Conservation (phyloP, 108 stramenopile genomes). For the Pseudonitzschia multistriata region DNA sequence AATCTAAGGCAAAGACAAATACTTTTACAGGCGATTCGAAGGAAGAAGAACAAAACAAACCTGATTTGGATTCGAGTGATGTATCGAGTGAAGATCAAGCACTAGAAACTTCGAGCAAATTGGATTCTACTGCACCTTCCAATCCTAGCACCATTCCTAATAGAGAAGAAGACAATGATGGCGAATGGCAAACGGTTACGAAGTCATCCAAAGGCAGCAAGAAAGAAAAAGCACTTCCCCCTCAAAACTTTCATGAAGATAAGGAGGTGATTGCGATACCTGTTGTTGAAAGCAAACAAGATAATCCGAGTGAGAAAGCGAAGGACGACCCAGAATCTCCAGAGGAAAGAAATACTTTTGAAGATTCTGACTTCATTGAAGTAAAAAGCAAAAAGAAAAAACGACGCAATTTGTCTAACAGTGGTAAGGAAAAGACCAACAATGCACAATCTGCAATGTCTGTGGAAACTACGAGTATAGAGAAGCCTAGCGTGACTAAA, state of each 20-base stretch:
- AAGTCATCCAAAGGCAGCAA: slow-evolving; percentile 3
- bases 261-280: neutral
- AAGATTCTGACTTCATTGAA: neutral
- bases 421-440: neutral
- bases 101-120: neutral
- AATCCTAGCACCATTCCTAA: neutral
- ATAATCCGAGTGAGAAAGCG: neutral
- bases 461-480: neutral
- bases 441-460: neutral
- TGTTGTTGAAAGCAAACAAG: neutral
- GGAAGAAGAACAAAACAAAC: neutral
- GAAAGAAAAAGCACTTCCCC: neutral
- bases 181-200: slow-evolving; percentile 34
- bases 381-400: slow-evolving; percentile 19
- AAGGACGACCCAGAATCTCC: neutral
- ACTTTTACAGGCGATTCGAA: neutral
- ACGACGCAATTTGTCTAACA: neutral
- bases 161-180: slow-evolving; percentile 3
- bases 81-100: neutral
- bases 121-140: neutral
- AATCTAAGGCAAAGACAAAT: neutral
- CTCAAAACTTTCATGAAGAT: neutral
- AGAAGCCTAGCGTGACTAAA: neutral
- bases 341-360: neutral
- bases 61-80: neutral